Evolutionary conservation across 2,329 filamentous ascomycete genomes (phyloP).

Genomic region (Cladosporium sp.): DNA sequence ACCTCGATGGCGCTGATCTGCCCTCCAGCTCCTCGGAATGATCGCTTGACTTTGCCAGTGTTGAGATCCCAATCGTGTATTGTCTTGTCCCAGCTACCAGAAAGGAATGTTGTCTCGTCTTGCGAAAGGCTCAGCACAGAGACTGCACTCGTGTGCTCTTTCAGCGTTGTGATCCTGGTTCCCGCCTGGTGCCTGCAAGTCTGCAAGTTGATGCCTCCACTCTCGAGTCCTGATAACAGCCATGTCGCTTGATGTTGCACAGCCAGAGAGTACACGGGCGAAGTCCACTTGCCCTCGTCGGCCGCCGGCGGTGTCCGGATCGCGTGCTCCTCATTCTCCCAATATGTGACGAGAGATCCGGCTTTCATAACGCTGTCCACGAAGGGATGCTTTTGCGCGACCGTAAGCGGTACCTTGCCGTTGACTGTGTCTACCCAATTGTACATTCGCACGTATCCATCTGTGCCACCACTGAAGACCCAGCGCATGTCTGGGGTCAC

Average conservation of each 20-base stretch:
- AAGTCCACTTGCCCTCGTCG: conserved; percentile 51
- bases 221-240: conserved; percentile 85
- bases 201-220: conserved; percentile 86
- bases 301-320: conserved; percentile 29
- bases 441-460: conserved; percentile 95
- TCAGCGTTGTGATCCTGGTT: conserved; percentile 74
- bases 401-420: conserved; percentile 84
- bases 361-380: conserved; percentile 96
- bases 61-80: conserved; percentile 94
- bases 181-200: conserved; percentile 92
- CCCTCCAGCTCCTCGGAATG: conserved; percentile 68
- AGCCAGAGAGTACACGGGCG: conserved; percentile 89
- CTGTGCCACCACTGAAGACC: conserved; percentile 88
- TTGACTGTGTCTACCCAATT: conserved; percentile 94
- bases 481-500: conserved; percentile 91
- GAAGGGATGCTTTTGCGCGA: conserved; percentile 92
- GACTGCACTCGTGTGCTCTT: conserved; percentile 83
- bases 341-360: conserved; percentile 89
- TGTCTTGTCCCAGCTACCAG: conserved; percentile 93
- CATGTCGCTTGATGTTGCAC: conserved; percentile 85
- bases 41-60: conserved; percentile 67
- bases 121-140: conserved; percentile 75
- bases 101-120: conserved; percentile 81
- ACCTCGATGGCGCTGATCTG: conserved; percentile 88
- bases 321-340: conserved; percentile 81